A percentile compares a stretch with the other conserved stretches of the same genome.
Conservation (phyloP, 768 basidiomycete genomes). For the Pseudohyphozyma bogoriensis region DNA sequence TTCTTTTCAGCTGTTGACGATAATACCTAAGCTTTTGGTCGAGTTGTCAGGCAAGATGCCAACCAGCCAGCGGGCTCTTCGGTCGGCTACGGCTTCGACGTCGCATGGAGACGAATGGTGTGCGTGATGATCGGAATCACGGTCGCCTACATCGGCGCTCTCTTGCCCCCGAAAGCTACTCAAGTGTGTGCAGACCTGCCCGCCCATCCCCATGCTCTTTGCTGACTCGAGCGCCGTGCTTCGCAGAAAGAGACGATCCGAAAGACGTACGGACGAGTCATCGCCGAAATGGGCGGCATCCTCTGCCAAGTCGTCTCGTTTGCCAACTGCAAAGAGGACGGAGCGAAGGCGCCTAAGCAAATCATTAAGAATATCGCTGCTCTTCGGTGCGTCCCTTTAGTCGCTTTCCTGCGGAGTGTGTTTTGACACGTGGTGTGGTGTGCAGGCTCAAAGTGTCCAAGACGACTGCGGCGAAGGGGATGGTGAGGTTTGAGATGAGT, state of each 20-base stretch:
- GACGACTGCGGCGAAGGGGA: constrained; percentile 10
- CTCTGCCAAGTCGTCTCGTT: constrained; percentile 22
- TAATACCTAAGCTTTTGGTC: background rate
- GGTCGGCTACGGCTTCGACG: constrained; percentile 22
- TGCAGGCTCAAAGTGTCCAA: constrained; percentile 9
- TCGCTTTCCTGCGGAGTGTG: background rate
- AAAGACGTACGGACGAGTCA: constrained; percentile 18
- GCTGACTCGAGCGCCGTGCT: too few relatives aligned
- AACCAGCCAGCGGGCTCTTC: constrained; percentile 13
- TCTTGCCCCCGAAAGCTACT: constrained; percentile 15
- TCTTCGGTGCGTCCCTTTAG: background rate
- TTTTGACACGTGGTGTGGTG: background rate
- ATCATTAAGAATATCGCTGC: constrained; percentile 25
- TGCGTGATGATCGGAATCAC: constrained; percentile 27
- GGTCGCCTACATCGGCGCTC: constrained; percentile 19
- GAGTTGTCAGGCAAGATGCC: constrained; percentile 13
- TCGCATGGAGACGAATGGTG: constrained; percentile 20
- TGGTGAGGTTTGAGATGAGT: constrained; percentile 25
- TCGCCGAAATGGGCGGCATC: constrained; percentile 15
- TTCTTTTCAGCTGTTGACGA: background rate
- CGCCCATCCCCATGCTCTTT: background rate
- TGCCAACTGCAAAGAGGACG: constrained; percentile 18
- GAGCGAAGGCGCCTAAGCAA: constrained; percentile 11
- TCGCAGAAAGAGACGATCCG: constrained; percentile 25
- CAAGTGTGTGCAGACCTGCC: background rate